These are phyloP conservation scores for Rhizopus arrhizus DNA, from an alignment of 371 early-diverging fungal species.

Conservation along the genomic window DNA sequence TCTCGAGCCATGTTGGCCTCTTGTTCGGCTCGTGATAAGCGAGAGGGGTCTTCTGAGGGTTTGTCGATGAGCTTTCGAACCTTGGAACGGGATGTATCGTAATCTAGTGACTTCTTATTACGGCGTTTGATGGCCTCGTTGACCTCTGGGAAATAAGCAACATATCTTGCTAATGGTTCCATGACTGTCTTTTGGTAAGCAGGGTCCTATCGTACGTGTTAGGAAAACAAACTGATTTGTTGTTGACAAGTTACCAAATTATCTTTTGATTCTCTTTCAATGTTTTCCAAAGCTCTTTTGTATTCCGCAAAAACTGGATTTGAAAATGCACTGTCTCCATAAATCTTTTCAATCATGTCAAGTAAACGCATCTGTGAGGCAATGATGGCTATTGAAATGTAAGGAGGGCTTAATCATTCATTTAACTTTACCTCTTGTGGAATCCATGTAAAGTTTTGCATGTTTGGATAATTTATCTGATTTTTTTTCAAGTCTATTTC, in stretches of 20 bases:
- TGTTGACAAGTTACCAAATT: slow-evolving; percentile 61
- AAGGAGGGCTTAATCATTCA: not conserved
- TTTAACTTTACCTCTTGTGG: slow-evolving; percentile 69
- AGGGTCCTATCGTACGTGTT: slow-evolving; percentile 60
- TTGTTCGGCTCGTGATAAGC: slow-evolving; percentile 77
- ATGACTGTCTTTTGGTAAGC: slow-evolving; percentile 83
- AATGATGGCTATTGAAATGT: slow-evolving; percentile 66
- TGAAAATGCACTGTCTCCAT: slow-evolving; percentile 55
- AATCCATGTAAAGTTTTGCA: slow-evolving; percentile 91
- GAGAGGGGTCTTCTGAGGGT: slow-evolving; percentile 76
- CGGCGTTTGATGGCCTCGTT: slow-evolving; percentile 90
- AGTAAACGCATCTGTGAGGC: slow-evolving; percentile 82
- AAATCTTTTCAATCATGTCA: slow-evolving; percentile 77
- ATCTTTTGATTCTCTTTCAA: slow-evolving; percentile 80
- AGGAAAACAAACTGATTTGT: not conserved
- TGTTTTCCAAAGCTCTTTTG: slow-evolving; percentile 70
- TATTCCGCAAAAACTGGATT: slow-evolving; percentile 63
- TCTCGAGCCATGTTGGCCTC: slow-evolving; percentile 77
- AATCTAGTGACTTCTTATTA: slow-evolving; percentile 85
- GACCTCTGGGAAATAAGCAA: slow-evolving; percentile 88
- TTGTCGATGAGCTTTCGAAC: slow-evolving; percentile 80
- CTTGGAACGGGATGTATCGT: slow-evolving; percentile 76
- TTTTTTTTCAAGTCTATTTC: slow-evolving; percentile 80
- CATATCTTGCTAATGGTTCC: slow-evolving; percentile 85
- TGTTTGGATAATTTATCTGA: slow-evolving; percentile 86